phyloP scores from a whole-genome alignment of 805 yeast species.

The Yamadazyma sp. region DNA sequence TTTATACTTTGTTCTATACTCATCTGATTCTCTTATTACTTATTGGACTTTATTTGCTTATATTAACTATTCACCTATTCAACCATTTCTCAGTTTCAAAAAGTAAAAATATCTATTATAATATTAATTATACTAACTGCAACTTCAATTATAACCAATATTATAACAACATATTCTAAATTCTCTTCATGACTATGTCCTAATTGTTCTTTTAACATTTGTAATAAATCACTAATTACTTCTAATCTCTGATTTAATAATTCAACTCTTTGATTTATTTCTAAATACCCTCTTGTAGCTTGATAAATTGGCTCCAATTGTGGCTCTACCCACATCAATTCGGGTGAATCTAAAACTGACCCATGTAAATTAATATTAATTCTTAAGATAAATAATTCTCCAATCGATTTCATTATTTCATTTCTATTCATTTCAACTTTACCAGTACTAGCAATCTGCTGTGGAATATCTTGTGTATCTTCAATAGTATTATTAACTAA shows the following conservation, averaged over 20 bases:
- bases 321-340: slow-evolving; percentile 98
- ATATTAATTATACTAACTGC: slow-evolving; percentile 83
- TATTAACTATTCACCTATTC: too few species aligned
- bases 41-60: too few species aligned
- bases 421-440: slow-evolving; percentile 92
- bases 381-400: slow-evolving; percentile 86
- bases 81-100: slow-evolving; percentile 9
- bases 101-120: slow-evolving; percentile 50
- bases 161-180: slow-evolving; percentile 84
- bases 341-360: slow-evolving; percentile 92
- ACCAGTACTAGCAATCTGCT: slow-evolving; percentile 91
- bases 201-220: slow-evolving; percentile 94
- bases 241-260: slow-evolving; percentile 88
- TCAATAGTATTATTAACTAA: slow-evolving; percentile 95
- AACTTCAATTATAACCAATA: slow-evolving; percentile 89
- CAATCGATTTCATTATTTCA: slow-evolving; percentile 96
- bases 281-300: slow-evolving; percentile 93
- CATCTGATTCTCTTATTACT: too few species aligned
- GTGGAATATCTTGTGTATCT: slow-evolving; percentile 96
- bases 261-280: slow-evolving; percentile 90
- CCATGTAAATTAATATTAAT: slow-evolving; percentile 83
- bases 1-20: too few species aligned
- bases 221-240: slow-evolving; percentile 87
- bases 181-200: slow-evolving; percentile 93
- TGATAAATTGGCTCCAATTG: slow-evolving; percentile 96